Evolutionary conservation across 768 basidiomycete genomes (phyloP).

Genomic region (Panus rudis): DNA sequence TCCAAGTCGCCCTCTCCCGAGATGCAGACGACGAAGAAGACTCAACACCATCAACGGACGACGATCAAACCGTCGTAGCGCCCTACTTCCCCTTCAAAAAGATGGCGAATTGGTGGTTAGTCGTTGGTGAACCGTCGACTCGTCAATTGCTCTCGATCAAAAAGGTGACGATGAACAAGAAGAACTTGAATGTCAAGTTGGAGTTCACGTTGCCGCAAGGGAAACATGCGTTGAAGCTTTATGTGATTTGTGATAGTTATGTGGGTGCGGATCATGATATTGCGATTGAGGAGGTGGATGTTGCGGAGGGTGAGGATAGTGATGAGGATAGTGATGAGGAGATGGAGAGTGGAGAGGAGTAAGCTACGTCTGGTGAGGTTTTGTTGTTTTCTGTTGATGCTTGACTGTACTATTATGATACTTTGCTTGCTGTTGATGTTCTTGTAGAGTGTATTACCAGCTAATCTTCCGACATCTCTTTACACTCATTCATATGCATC

Average conservation of each 20-base stretch:
- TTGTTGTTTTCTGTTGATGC: conserved; percentile 8
- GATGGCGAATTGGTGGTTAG: conserved; percentile 96
- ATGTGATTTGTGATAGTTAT: conserved; percentile 91
- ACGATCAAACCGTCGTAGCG: conserved; percentile 82
- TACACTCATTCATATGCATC: too few species aligned
- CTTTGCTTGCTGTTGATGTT: conserved; percentile 7
- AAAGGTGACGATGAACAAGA: conserved; percentile 77
- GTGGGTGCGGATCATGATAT: conserved; percentile 91
- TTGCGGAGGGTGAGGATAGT: conserved; percentile 86
- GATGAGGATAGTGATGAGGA: conserved; percentile 67
- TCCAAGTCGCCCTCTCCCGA: conserved; percentile 73
- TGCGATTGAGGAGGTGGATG: conserved; percentile 71
- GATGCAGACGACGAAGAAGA: conserved; percentile 62
- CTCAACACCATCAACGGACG: conserved; percentile 43
- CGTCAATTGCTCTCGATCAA: conserved; percentile 81
- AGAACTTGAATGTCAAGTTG: conserved; percentile 73
- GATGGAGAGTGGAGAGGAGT: conserved; percentile 58
- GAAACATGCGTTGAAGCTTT: conserved; percentile 72
- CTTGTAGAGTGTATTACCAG: conserved; percentile 1
- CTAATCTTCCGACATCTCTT: too few species aligned
- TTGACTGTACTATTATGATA: too few species aligned
- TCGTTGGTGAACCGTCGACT: conserved; percentile 79
- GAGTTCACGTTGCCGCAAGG: conserved; percentile 89
- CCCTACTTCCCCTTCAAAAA: conserved; percentile 90
- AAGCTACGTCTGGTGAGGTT: conserved; percentile 9